Base-by-base conservation (phyloP, 495 filamentous ascomycete species). In the Cenococcum geophilum region DNA sequence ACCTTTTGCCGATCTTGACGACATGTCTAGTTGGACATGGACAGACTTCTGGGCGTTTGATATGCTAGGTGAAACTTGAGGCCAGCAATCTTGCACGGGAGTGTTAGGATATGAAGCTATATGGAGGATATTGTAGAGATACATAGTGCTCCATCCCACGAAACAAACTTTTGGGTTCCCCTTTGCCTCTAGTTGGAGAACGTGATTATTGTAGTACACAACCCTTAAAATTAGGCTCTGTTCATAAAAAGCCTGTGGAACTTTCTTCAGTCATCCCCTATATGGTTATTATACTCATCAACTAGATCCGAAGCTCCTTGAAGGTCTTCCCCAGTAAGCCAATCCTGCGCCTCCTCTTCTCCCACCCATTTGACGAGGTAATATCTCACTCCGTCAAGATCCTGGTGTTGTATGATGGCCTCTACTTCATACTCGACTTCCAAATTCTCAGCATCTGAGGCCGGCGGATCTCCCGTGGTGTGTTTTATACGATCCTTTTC, bases 1-100 rank as follows among this genome's bases (percentile, higher is more conserved):
- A 20, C 16, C 25, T 11, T 22, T 22, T 18, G 49, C 4, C 3
- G 34, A 57, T 34, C 16, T 52, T 50, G 58, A 61, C 35, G 63
- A 37, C 2, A 23, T 32, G 12, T 22, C 16, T 16, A 58, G 63
- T 36, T 66, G 63, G 63, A 55, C 47, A 1, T 62, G 56, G 57
- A 55, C 59, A 4, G 63, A 66, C 55, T 62, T 66, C 37, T 66
- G 63, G 63, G 59, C 35, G 25, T 66, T 61, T 59, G 63, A 66
- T 52, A 43, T 66, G 27, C 27, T 32, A 32, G 35, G 63, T 59
- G 54, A 59, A 66, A 22, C 57, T 62, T 20, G 59, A 47, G 59
- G n/a, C 27, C 6, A 32, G 27, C 27, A 32, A 32, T 32, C 2
- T 32, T 32, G 27, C 27, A 32, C 6, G 27, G 27, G 6, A 32